phyloP scores from a whole-genome alignment of 202 grass and related monocot genomes.

The Schoenoplectus tabernaemontani region DNA sequence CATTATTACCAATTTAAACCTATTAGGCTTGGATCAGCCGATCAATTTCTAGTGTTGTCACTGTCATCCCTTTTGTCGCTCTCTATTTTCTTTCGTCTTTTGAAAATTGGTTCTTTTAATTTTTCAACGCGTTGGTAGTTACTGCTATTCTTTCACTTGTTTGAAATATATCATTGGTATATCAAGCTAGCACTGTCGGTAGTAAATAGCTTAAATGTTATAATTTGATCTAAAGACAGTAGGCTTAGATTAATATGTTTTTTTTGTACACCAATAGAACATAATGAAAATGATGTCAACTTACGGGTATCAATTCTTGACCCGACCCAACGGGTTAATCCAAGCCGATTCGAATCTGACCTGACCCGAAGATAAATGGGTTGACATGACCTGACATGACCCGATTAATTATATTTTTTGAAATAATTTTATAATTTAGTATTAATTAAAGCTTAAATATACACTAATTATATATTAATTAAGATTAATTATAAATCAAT shows the following conservation, averaged over 20 bases:
- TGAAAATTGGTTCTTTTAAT: no score
- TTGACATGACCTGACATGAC: no score
- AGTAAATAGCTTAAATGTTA: background rate
- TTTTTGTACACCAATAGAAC: background rate
- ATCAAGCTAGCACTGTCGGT: conserved; percentile 16
- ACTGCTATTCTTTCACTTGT: conserved; percentile 7
- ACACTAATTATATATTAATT: no score
- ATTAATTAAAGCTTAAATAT: no score
- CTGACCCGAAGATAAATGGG: no score
- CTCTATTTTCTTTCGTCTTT: background rate
- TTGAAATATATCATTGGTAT: background rate
- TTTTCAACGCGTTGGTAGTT: conserved; percentile 14
- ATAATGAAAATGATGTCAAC: background rate
- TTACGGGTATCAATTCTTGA: no score
- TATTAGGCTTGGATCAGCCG: background rate
- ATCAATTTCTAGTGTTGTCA: background rate
- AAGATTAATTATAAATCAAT: no score
- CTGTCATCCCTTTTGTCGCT: no score
- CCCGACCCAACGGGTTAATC: no score
- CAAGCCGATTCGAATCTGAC: no score
- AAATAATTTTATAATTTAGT: no score
- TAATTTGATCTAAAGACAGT: conserved; percentile 11
- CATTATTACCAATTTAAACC: background rate
- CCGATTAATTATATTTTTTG: no score
- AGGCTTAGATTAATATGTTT: background rate